Evolutionary conservation across 2,329 filamentous ascomycete species (phyloP).

Genomic region (Aureobasidium melanogenum): DNA sequence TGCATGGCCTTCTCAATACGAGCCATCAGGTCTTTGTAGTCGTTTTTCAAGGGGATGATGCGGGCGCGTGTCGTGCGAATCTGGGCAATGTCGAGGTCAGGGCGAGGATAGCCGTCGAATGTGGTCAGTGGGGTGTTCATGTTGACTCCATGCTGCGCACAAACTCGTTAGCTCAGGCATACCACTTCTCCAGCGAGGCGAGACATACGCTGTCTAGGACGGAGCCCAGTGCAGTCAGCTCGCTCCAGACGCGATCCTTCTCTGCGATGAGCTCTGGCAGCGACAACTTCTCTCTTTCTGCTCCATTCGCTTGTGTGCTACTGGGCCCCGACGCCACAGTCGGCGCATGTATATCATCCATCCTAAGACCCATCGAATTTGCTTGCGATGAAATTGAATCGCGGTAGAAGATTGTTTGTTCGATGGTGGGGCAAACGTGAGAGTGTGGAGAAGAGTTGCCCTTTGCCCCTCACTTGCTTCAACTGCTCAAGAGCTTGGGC

Average conservation of each 20-base stretch:
- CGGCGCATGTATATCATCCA: conserved; percentile 62
- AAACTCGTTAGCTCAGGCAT: conserved; percentile 8
- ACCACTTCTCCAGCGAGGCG: neutral
- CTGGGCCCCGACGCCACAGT: conserved; percentile 71
- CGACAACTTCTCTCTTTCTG: conserved; percentile 51
- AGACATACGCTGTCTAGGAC: conserved; percentile 66
- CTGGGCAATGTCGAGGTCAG: conserved; percentile 90
- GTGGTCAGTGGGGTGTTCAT: conserved; percentile 88
- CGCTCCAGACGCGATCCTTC: conserved; percentile 77
- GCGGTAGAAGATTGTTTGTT: neutral
- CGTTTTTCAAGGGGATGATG: conserved; percentile 83
- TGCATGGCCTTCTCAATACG: conserved; percentile 80
- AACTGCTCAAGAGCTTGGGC: conserved; percentile 1
- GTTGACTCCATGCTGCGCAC: conserved; percentile 71
- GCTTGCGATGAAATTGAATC: neutral
- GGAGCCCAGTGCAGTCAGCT: conserved; percentile 73
- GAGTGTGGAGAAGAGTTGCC: conserved; percentile 7
- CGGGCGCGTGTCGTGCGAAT: conserved; percentile 88
- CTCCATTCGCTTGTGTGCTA: conserved; percentile 31
- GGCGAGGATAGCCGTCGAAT: conserved; percentile 81
- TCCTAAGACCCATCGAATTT: conserved; percentile 43
- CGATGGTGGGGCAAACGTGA: neutral
- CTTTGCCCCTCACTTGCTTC: conserved; percentile 11
- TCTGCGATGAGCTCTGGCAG: conserved; percentile 73
- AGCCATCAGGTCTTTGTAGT: conserved; percentile 83